Evolutionary conservation across 1,139 yeast species (phyloP).

Genomic region (Ashbya aceris): DNA sequence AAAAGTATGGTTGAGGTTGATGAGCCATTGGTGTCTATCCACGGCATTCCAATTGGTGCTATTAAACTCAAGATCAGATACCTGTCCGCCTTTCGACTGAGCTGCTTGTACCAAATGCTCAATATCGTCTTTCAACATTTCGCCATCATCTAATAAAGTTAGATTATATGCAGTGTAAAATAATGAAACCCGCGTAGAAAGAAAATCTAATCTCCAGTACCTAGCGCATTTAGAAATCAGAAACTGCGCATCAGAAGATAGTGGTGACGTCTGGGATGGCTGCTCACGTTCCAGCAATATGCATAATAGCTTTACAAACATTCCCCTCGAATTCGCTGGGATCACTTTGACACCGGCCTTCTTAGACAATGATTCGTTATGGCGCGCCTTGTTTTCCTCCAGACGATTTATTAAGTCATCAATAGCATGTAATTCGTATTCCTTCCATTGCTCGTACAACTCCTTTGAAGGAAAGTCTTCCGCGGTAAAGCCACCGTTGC

Average conservation of each 20-base stretch:
- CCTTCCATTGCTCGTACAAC: slow-evolving; percentile 47
- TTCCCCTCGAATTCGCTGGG: slow-evolving; percentile 34
- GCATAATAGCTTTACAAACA: slow-evolving; percentile 30
- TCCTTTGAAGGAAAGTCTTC: slow-evolving; percentile 36
- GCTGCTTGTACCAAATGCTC: slow-evolving; percentile 24
- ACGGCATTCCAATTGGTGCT: slow-evolving; percentile 41
- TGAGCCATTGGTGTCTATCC: slow-evolving; percentile 48
- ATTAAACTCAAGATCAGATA: slow-evolving; percentile 38
- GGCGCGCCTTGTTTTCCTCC: slow-evolving; percentile 31
- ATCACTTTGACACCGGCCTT: slow-evolving; percentile 27
- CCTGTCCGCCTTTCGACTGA: slow-evolving; percentile 26
- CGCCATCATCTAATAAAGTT: slow-evolving; percentile 31
- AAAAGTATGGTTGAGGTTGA: slow-evolving; percentile 41
- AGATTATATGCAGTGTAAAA: slow-evolving; percentile 46
- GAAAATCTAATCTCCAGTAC: slow-evolving; percentile 49
- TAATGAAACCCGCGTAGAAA: slow-evolving; percentile 43
- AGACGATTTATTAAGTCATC: slow-evolving; percentile 35
- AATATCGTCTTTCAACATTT: slow-evolving; percentile 24
- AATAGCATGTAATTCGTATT: slow-evolving; percentile 35
- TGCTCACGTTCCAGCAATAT: slow-evolving; percentile 30
- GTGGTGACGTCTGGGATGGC: slow-evolving; percentile 28
- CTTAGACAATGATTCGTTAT: neutral
- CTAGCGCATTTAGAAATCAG: slow-evolving; percentile 40
- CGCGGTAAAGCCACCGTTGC: slow-evolving; percentile 34
- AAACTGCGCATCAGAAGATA: slow-evolving; percentile 35